phyloP scores from a whole-genome alignment of 768 basidiomycete genomes.

The Wakefieldia striispora region DNA sequence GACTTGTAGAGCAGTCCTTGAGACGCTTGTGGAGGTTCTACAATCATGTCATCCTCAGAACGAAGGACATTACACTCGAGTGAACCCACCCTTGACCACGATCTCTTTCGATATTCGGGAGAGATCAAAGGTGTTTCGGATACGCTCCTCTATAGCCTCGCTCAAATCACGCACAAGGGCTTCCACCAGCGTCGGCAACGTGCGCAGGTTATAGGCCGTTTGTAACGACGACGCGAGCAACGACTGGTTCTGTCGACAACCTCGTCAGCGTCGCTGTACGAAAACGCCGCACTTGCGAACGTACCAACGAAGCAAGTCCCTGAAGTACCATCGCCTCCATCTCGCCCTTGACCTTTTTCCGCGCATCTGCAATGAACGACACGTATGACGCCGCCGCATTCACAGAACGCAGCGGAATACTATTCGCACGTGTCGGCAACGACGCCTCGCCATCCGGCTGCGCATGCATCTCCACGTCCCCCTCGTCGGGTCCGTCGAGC shows the following conservation, averaged over 20 bases:
- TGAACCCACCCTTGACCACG: constrained; percentile 61
- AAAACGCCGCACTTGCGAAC: constrained; percentile 23
- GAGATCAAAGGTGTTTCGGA: constrained; percentile 83
- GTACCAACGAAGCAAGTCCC: constrained; percentile 74
- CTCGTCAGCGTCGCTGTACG: not conserved
- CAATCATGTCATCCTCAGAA: not conserved
- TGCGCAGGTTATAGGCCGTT: constrained; percentile 89
- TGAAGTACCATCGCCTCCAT: constrained; percentile 91
- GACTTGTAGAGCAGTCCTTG: constrained; percentile 70
- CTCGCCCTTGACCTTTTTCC: constrained; percentile 67
- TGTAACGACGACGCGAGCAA: constrained; percentile 91
- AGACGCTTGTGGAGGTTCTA: constrained; percentile 24
- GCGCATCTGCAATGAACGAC: constrained; percentile 68
- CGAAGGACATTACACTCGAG: not conserved
- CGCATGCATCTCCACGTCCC: not conserved
- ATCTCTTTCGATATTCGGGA: constrained; percentile 84
- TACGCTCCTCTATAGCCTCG: constrained; percentile 78
- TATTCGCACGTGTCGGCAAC: constrained; percentile 17
- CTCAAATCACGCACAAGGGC: constrained; percentile 76
- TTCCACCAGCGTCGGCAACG: constrained; percentile 80
- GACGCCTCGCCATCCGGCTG: constrained; percentile 9
- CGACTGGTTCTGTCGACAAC: constrained; percentile 69
- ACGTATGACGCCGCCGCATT: constrained; percentile 68
- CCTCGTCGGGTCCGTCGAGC: constrained; percentile 42
- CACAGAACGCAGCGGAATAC: constrained; percentile 69